Percentiles rank a stretch among this genome's conserved stretches.
Conservation (phyloP, 768 basidiomycete species). For the Leccinum boreale region DNA sequence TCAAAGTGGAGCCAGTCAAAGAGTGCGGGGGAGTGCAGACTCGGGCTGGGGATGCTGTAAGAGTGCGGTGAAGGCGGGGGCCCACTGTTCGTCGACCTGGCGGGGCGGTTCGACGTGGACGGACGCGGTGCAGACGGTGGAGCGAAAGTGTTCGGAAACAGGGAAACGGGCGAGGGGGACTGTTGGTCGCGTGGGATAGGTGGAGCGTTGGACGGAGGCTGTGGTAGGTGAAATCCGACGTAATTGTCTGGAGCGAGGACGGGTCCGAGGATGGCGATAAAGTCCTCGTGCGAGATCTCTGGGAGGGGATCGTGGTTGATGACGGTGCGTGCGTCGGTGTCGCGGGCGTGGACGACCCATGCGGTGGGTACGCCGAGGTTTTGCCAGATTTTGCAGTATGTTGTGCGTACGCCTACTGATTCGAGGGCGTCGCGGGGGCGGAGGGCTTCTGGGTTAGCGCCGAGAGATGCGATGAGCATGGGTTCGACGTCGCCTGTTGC, state of each 20-base stretch:
- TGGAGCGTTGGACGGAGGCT: constrained; percentile 18
- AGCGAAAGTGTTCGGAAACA: too few relatives aligned
- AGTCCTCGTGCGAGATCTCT: constrained; percentile 70
- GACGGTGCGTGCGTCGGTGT: constrained; percentile 56
- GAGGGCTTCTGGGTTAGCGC: too few relatives aligned
- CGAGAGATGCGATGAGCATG: too few relatives aligned
- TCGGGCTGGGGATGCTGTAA: constrained; percentile 9
- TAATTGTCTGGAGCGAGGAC: constrained; percentile 82
- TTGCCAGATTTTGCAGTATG: too few relatives aligned
- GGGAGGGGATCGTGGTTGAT: constrained; percentile 88
- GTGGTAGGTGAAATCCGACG: constrained; percentile 24
- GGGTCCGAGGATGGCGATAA: constrained; percentile 50
- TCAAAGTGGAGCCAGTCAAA: constrained; percentile 89
- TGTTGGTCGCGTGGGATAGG: not conserved
- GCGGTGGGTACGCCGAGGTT: constrained; percentile 57
- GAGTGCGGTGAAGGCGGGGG: too few relatives aligned
- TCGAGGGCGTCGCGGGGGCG: too few relatives aligned
- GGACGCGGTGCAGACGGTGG: too few relatives aligned
- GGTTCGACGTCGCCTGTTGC: too few relatives aligned
- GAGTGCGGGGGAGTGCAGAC: constrained; percentile 64
- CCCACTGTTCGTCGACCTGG: too few relatives aligned
- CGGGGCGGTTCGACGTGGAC: too few relatives aligned
- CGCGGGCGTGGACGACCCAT: not conserved
- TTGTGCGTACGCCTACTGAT: too few relatives aligned
- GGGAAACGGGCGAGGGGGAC: too few relatives aligned